phyloP scores from a whole-genome alignment of 106 monocot genomes.

The Dendrobium huoshanense region DNA sequence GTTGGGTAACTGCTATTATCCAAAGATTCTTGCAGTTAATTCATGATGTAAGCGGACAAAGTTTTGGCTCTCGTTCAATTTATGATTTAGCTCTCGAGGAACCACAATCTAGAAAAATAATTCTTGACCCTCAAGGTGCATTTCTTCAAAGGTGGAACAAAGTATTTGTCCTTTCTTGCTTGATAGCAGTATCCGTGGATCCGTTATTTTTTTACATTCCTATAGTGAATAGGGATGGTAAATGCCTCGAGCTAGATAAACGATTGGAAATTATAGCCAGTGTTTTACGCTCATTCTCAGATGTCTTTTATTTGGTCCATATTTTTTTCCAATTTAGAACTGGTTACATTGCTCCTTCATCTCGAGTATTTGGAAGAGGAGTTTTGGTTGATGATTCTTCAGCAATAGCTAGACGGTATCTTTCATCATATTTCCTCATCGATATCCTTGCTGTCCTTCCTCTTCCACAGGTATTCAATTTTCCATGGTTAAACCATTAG shows the following conservation, averaged over 20 bases:
- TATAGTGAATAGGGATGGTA: slow-evolving; percentile 25
- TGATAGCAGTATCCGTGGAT: slow-evolving; percentile 76
- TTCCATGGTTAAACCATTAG: background rate
- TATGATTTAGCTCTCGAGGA: slow-evolving; percentile 24
- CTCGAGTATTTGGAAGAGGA: slow-evolving; percentile 88
- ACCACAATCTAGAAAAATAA: slow-evolving; percentile 28
- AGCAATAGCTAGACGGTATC: slow-evolving; percentile 68
- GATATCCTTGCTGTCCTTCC: slow-evolving; percentile 95
- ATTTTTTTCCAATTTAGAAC: slow-evolving; percentile 93
- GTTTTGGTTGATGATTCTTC: slow-evolving; percentile 65
- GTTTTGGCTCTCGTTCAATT: slow-evolving; percentile 14
- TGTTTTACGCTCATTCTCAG: slow-evolving; percentile 74
- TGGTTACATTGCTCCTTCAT: slow-evolving; percentile 87
- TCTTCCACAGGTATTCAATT: slow-evolving; percentile 66
- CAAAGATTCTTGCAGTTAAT: slow-evolving; percentile 16
- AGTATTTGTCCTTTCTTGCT: slow-evolving; percentile 77
- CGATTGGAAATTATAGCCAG: slow-evolving; percentile 69
- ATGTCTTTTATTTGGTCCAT: slow-evolving; percentile 84
- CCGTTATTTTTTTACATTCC: slow-evolving; percentile 92
- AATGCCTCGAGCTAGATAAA: slow-evolving; percentile 58
- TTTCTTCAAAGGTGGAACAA: slow-evolving; percentile 94
- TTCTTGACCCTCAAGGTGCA: slow-evolving; percentile 89
- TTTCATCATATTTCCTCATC: slow-evolving; percentile 69
- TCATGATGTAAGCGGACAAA: slow-evolving; percentile 13
- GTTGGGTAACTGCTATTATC: slow-evolving; percentile 5